A percentile compares a stretch with the other conserved stretches of the same genome.
phyloP scores from a whole-genome alignment of 345 rosid species.

The Corchorus capsularis region DNA sequence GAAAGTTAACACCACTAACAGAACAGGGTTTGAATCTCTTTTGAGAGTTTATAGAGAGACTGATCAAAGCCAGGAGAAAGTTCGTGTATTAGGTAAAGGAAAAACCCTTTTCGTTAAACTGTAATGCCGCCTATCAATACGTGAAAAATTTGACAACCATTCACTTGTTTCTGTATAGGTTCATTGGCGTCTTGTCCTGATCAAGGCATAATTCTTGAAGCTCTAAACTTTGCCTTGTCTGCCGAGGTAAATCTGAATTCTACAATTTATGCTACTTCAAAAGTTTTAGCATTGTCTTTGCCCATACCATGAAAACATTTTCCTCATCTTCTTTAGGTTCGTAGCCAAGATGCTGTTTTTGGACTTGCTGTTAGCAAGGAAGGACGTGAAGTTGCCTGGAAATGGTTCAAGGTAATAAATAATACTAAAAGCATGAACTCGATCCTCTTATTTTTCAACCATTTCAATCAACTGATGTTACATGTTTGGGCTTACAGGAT shows the following conservation, averaged over 20 bases:
- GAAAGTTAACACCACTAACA: constrained; percentile 59
- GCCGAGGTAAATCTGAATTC: constrained; percentile 51
- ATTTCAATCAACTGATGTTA: background rate
- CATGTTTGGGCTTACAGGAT: constrained; percentile 35
- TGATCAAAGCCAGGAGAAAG: constrained; percentile 91
- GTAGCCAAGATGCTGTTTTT: constrained; percentile 77
- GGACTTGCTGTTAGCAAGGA: constrained; percentile 72
- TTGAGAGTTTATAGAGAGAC: constrained; percentile 82
- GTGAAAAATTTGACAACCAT: constrained; percentile 5
- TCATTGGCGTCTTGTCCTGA: constrained; percentile 74
- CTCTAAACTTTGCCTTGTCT: constrained; percentile 69
- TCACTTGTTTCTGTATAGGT: constrained; percentile 40
- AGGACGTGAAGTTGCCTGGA: constrained; percentile 97
- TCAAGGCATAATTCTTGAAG: constrained; percentile 55
- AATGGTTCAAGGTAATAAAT: constrained; percentile 68
- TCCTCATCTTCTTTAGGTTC: constrained; percentile 53
- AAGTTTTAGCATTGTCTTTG: background rate
- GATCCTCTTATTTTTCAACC: background rate
- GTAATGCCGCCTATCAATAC: constrained; percentile 4
- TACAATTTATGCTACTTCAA: background rate
- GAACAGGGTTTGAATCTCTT: constrained; percentile 71
- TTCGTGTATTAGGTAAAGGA: constrained; percentile 66
- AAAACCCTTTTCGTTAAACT: background rate
- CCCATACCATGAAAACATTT: background rate
- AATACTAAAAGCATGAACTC: background rate